Evolutionary conservation across 2,329 filamentous ascomycete species (phyloP).

Genomic region (Coniochaeta ligniaria): DNA sequence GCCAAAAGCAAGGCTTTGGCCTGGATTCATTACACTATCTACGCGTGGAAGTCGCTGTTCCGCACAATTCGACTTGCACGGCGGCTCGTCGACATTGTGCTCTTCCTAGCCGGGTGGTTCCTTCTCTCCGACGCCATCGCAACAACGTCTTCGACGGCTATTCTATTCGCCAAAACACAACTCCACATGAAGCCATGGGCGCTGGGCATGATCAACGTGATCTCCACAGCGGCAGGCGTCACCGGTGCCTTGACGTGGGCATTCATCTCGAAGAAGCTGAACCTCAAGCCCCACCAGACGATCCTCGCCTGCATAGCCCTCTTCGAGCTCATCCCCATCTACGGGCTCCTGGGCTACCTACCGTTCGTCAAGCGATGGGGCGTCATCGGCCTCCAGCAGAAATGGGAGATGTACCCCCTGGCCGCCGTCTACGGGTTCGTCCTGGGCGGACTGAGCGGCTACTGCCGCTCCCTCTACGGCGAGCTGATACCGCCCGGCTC

Average conservation of each 20-base stretch:
- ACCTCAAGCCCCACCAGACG: constrained; percentile 73
- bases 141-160: constrained; percentile 88
- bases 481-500: constrained; percentile 91
- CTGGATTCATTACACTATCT: constrained; percentile 67
- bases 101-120: constrained; percentile 89
- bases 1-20: constrained; percentile 31
- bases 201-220: constrained; percentile 87
- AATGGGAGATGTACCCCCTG: constrained; percentile 94
- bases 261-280: constrained; percentile 62
- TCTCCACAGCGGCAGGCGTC: constrained; percentile 78
- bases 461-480: constrained; percentile 87
- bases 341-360: constrained; percentile 82
- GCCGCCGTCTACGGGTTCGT: constrained; percentile 90
- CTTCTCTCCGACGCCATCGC: constrained; percentile 90
- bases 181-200: constrained; percentile 84
- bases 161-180: constrained; percentile 91
- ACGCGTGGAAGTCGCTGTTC: constrained; percentile 81
- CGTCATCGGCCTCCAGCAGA: constrained; percentile 78
- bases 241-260: constrained; percentile 88
- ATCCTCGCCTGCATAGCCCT: constrained; percentile 86
- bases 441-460: constrained; percentile 83
- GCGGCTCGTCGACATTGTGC: constrained; percentile 62
- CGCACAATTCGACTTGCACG: constrained; percentile 71
- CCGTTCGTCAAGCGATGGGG: constrained; percentile 70
- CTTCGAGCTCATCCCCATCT: constrained; percentile 88